These are phyloP conservation scores for Taphrina communis DNA, from an alignment of 1,139 yeast genomes.

Conservation along the genomic window DNA sequence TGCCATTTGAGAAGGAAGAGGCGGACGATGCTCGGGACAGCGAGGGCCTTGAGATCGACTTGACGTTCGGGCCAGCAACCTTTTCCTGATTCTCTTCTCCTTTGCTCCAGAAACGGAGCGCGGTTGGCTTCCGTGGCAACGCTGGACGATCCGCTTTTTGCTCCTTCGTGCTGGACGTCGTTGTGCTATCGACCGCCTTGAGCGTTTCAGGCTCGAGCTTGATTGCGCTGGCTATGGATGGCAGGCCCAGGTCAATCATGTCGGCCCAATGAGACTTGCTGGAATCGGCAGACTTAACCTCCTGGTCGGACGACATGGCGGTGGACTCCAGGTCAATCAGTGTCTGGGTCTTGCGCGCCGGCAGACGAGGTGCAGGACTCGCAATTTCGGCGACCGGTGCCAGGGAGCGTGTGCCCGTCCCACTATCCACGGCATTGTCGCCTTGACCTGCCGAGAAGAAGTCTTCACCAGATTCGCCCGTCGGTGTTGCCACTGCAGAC, in stretches of 20 bases:
- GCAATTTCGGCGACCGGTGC: constrained; percentile 7
- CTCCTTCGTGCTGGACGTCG: neutral
- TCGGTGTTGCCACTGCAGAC: constrained; percentile 21
- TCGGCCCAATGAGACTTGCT: constrained; percentile 18
- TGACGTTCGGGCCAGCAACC: neutral
- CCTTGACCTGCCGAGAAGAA: constrained; percentile 32
- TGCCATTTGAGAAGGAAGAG: neutral
- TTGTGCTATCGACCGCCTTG: neutral
- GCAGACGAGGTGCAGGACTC: constrained; percentile 20
- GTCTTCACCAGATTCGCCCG: constrained; percentile 38
- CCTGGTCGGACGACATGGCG: neutral
- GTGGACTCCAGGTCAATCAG: constrained; percentile 19
- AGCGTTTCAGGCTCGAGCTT: constrained; percentile 14
- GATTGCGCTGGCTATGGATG: neutral
- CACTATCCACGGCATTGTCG: constrained; percentile 29
- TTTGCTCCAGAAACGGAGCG: constrained; percentile 30
- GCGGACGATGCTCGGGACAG: neutral
- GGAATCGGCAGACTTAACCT: neutral
- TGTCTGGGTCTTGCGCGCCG: constrained; percentile 2
- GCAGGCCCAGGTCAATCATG: constrained; percentile 3
- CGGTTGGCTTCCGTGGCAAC: constrained; percentile 33
- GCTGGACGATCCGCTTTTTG: neutral
- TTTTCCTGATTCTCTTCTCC: neutral
- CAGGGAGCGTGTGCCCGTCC: neutral
- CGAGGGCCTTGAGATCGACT: neutral